Evolutionary conservation across 2,329 filamentous ascomycete genomes (phyloP).

Genomic region (Aspergillus vadensis): DNA sequence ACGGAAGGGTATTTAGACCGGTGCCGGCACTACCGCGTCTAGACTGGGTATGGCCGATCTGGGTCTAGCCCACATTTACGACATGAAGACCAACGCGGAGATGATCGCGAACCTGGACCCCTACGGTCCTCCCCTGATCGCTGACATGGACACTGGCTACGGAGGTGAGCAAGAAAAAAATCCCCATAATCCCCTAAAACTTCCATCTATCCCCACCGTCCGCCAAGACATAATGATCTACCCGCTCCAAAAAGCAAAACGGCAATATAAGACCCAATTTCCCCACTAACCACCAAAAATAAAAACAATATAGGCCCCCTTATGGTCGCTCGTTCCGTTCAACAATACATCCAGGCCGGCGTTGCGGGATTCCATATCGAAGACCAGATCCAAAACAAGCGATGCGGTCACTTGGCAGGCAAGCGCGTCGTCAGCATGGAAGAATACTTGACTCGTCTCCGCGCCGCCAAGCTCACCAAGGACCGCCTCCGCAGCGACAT

Average conservation of each 20-base stretch:
- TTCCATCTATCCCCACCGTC: too few species aligned
- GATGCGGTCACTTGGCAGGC: conserved; percentile 44
- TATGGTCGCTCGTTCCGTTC: conserved; percentile 51
- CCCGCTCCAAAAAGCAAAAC: neutral
- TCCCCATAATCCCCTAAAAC: neutral
- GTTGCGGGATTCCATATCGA: conserved; percentile 61
- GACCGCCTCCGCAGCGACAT: conserved; percentile 42
- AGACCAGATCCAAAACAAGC: conserved; percentile 54
- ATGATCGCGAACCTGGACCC: conserved; percentile 65
- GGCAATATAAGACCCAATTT: conserved; percentile 17
- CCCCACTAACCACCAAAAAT: neutral
- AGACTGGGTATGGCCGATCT: conserved; percentile 65
- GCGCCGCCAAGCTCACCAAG: conserved; percentile 39
- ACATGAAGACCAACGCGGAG: conserved; percentile 65
- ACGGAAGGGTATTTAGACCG: conserved; percentile 49
- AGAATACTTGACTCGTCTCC: conserved; percentile 39
- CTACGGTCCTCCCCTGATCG: conserved; percentile 58
- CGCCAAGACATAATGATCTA: too few species aligned
- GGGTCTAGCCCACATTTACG: conserved; percentile 61
- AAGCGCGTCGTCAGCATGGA: conserved; percentile 43
- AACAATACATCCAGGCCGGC: conserved; percentile 54
- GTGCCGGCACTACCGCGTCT: conserved; percentile 63
- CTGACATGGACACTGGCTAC: conserved; percentile 58
- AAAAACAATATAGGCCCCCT: conserved; percentile 31
- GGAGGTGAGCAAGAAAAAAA: conserved; percentile 43